Base-by-base conservation (phyloP, 331 rosid species). In the Telfairia occidentalis region DNA sequence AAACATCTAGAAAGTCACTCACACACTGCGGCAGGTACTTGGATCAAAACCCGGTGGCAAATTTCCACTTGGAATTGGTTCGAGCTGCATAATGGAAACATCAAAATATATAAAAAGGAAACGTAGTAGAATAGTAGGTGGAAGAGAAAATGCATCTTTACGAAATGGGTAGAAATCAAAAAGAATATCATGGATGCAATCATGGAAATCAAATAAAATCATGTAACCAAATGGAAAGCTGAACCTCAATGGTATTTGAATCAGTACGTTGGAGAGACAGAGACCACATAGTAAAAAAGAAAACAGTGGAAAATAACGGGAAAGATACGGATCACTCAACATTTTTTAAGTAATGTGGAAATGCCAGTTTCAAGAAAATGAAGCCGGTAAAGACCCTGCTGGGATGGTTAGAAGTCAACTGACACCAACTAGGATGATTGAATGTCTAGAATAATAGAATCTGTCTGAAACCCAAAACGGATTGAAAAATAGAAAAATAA, bases 11-110 rank as follows among this genome's bases (percentile, higher is more conserved):
- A 73, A 91, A 91, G 80, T 83, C 89, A 94, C 98, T 94, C 91
- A 94, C 98, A 94, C 98, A 88, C 98, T 91, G 91, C 98, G 98
- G 96, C 98, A 94, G 82, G 97, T 88, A 80, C 98, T 94, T 80
- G 98, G 98, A 91, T 94, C 98, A 88, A 94, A 94, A 86, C 98
- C 98, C 64, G 97, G 98, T 78, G 98, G 98, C 85, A 94, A 89
- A 87, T 94, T 94, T 86, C 98, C 98, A 87, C 98, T 94, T 84
- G 98, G 96, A 80, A 89, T 88, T 82, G 98, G 98, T 87, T 94
- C 98, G 84, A 94, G 92, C 98, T 94, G 98, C 96, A 89, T 84
- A 91, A 91, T 81, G 80, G 82, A 85, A 85, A 84, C 42, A 74
- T 60, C 77, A 81, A 84, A 37, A 82, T 76, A 80, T 49, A 54